A percentile compares a stretch with the other conserved stretches of the same genome.
Evolutionary conservation across 306 rosid genomes (phyloP).

Genomic region (Castanea mollissima): DNA sequence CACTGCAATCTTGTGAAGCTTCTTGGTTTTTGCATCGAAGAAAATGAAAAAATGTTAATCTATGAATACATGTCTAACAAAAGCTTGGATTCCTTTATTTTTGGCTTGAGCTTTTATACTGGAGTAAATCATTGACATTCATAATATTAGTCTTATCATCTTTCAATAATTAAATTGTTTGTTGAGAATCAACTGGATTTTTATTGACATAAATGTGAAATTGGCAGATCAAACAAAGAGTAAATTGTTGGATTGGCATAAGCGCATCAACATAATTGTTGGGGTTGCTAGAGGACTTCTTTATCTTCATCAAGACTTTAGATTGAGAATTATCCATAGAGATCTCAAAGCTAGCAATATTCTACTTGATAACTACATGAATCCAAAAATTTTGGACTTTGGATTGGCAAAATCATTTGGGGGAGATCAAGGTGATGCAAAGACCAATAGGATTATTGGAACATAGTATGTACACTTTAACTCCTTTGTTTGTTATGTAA

Average conservation of each 20-base stretch:
- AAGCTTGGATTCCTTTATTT: slow-evolving; percentile 43
- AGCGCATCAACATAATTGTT: slow-evolving; percentile 22
- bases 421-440: slow-evolving; percentile 40
- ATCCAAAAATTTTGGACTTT: slow-evolving; percentile 62
- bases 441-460: slow-evolving; percentile 48
- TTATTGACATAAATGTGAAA: background rate
- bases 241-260: slow-evolving; percentile 20
- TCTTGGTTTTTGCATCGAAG: slow-evolving; percentile 36
- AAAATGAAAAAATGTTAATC: slow-evolving; percentile 29
- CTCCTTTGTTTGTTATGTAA: background rate
- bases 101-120: slow-evolving; percentile 16
- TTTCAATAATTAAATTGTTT: background rate
- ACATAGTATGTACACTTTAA: slow-evolving; percentile 41
- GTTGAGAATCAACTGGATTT: background rate
- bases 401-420: slow-evolving; percentile 50
- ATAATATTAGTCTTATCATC: background rate
- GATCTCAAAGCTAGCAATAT: slow-evolving; percentile 56
- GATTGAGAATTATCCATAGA: slow-evolving; percentile 31
- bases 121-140: background rate
- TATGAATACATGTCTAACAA: slow-evolving; percentile 39
- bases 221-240: background rate
- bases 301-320: slow-evolving; percentile 30
- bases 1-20: slow-evolving; percentile 47
- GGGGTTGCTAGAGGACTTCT: slow-evolving; percentile 33
- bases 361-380: slow-evolving; percentile 46